phyloP scores from a whole-genome alignment of 1,139 yeast genomes.

The Ogataea hybrid region DNA sequence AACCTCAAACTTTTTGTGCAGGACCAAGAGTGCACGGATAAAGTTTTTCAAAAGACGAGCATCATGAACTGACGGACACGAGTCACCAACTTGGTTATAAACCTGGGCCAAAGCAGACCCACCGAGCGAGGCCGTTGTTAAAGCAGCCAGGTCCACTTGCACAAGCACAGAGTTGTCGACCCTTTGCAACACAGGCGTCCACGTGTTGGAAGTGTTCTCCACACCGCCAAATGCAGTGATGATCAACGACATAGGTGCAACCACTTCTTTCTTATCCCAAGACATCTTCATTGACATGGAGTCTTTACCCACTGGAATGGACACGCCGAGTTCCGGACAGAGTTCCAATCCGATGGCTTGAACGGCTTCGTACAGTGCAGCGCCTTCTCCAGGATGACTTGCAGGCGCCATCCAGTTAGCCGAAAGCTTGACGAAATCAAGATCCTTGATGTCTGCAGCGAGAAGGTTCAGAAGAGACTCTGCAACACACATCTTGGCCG shows the following conservation, averaged over 20 bases:
- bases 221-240: constrained; percentile 94
- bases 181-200: constrained; percentile 84
- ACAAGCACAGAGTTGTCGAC: constrained; percentile 60
- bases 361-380: constrained; percentile 93
- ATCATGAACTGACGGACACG: constrained; percentile 82
- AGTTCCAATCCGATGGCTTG: constrained; percentile 93
- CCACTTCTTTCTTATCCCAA: constrained; percentile 91
- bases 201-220: constrained; percentile 77
- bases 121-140: constrained; percentile 64
- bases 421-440: constrained; percentile 78
- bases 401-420: constrained; percentile 99
- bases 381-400: constrained; percentile 92
- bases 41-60: constrained; percentile 61
- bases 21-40: constrained; percentile 61
- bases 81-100: constrained; percentile 78
- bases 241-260: constrained; percentile 91
- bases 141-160: constrained; percentile 77
- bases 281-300: constrained; percentile 99
- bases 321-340: constrained; percentile 88
- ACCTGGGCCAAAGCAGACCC: constrained; percentile 97
- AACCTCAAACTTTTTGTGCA: constrained; percentile 70
- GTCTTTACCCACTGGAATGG: constrained; percentile 98
- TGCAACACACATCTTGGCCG: constrained; percentile 97
- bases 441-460: constrained; percentile 83
- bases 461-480: constrained; percentile 86